Evolutionary conservation across 2,329 filamentous ascomycete species (phyloP).

Genomic region (Emydomyces testavorans): DNA sequence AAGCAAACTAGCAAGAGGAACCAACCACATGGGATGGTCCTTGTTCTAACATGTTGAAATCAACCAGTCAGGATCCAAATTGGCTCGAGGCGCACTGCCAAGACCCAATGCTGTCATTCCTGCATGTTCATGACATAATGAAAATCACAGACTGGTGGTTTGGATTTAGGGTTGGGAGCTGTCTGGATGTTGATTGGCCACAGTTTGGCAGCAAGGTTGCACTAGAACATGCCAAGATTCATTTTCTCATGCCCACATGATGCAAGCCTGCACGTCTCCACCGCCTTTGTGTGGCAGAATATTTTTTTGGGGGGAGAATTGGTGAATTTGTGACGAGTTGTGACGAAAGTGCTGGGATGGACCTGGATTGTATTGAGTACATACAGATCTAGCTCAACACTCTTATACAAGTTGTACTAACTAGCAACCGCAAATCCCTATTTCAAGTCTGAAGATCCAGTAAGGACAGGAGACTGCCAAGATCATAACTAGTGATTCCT

Average conservation of each 20-base stretch:
- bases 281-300: slow-evolving; percentile 6
- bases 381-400: no score
- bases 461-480: no score
- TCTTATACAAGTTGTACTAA: no score
- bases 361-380: no score
- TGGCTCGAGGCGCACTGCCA: no score
- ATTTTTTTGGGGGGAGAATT: neutral
- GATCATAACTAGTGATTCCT: no score
- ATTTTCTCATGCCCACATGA: slow-evolving; percentile 8
- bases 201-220: slow-evolving; percentile 2
- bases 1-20: neutral
- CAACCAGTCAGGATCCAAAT: no score
- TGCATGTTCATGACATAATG: slow-evolving; percentile 8
- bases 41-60: no score
- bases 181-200: neutral
- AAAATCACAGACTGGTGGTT: neutral
- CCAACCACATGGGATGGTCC: no score
- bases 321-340: neutral
- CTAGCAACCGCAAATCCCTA: no score
- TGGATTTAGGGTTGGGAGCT: neutral
- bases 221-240: slow-evolving; percentile 2
- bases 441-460: no score
- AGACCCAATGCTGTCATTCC: neutral
- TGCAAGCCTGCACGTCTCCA: neutral
- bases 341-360: neutral